These are phyloP conservation scores for Huntiella decipiens DNA, from an alignment of 2,329 filamentous ascomycete species.

Conservation along the genomic window DNA sequence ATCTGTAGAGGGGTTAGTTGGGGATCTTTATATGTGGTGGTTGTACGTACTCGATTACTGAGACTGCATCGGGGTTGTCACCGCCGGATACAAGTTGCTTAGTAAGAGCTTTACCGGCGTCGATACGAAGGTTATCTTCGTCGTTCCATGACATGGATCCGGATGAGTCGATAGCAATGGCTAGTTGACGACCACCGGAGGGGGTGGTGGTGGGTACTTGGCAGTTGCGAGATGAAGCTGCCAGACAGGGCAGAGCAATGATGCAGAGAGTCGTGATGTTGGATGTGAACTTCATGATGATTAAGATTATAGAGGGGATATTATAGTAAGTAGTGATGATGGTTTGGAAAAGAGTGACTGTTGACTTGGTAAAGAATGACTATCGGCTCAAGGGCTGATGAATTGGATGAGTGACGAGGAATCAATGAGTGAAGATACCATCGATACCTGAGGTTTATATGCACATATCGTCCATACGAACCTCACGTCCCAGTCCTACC, in stretches of 20 bases:
- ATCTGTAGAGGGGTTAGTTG: slow-evolving; percentile 6
- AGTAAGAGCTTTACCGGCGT: slow-evolving; percentile 12
- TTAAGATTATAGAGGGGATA: neutral
- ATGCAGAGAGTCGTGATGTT: neutral
- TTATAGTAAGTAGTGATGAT: neutral
- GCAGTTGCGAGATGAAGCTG: neutral
- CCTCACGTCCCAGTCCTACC: too few species aligned
- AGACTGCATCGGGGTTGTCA: slow-evolving; percentile 12
- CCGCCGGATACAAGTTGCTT: slow-evolving; percentile 11
- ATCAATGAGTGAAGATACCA: neutral
- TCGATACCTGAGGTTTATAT: too few species aligned
- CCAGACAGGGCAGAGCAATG: neutral
- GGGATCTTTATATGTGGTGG: neutral
- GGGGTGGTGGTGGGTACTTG: slow-evolving; percentile 6
- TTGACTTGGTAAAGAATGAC: neutral
- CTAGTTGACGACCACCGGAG: slow-evolving; percentile 12
- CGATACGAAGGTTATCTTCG: slow-evolving; percentile 11
- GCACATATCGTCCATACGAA: too few species aligned
- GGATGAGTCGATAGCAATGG: slow-evolving; percentile 13
- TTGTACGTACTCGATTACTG: slow-evolving; percentile 13
- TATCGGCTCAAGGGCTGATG: neutral
- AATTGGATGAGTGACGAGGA: neutral
- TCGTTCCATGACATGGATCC: slow-evolving; percentile 13
- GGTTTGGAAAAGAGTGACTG: neutral
- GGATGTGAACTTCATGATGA: slow-evolving; percentile 1